Evolutionary conservation across 2,329 filamentous ascomycete genomes (phyloP).

Genomic region (Talaromyces atroroseus): DNA sequence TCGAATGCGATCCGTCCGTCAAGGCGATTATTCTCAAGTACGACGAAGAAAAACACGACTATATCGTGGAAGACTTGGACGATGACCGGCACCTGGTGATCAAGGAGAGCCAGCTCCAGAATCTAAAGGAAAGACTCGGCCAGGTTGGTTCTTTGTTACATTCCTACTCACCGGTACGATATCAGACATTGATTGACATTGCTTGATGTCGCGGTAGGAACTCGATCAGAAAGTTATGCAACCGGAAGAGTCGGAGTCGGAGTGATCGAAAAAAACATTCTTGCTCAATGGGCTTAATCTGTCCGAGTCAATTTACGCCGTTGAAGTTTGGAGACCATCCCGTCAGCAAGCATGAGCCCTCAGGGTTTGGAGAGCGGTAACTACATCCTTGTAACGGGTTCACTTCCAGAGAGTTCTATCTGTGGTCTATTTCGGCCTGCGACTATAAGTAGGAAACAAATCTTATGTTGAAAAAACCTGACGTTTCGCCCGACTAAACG

Average conservation of each 20-base stretch:
- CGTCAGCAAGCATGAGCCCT: too few relatives aligned
- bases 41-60: slow-evolving; percentile 43
- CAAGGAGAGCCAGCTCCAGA: slow-evolving; percentile 42
- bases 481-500: too few relatives aligned
- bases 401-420: too few relatives aligned
- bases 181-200: background rate
- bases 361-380: too few relatives aligned
- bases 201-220: slow-evolving; percentile 26
- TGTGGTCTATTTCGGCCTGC: too few relatives aligned
- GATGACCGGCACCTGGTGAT: slow-evolving; percentile 43
- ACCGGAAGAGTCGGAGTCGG: slow-evolving; percentile 42
- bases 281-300: too few relatives aligned
- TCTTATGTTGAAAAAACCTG: too few relatives aligned
- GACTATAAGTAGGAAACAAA: too few relatives aligned
- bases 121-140: slow-evolving; percentile 38
- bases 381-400: too few relatives aligned
- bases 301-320: too few relatives aligned
- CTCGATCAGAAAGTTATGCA: slow-evolving; percentile 45
- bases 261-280: slow-evolving; percentile 18
- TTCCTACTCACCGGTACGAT: background rate
- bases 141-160: slow-evolving; percentile 23
- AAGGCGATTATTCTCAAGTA: slow-evolving; percentile 47
- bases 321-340: too few relatives aligned
- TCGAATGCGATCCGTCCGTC: slow-evolving; percentile 46
- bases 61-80: slow-evolving; percentile 44